These are phyloP conservation scores for Coffea eugenioides DNA, from an alignment of 257 asterid genomes.

Conservation along the genomic window DNA sequence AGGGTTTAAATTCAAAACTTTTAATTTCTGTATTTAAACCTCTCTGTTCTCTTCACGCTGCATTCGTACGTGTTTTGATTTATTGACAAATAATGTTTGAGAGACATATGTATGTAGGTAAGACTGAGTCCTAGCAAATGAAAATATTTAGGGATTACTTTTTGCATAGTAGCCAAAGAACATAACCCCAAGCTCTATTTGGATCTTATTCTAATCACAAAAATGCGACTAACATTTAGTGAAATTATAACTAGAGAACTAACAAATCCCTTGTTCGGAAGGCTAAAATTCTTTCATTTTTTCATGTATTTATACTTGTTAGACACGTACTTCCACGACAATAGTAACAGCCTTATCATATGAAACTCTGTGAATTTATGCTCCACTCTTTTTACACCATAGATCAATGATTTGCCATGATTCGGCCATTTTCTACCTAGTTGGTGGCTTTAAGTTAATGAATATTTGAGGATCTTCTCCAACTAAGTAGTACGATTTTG, in stretches of 20 bases:
- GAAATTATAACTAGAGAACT: background rate
- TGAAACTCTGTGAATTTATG: background rate
- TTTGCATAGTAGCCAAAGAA: background rate
- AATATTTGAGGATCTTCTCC: conserved; percentile 4
- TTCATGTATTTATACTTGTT: background rate
- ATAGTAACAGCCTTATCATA: background rate
- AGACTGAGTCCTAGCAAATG: background rate
- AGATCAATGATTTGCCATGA: background rate
- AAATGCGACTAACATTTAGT: too few species aligned
- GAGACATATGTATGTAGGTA: background rate
- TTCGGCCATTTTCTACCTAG: background rate
- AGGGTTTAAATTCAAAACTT: too few species aligned
- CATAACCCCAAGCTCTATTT: background rate
- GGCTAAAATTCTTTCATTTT: background rate
- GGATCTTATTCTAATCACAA: background rate
- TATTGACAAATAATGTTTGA: background rate
- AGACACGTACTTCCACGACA: background rate
- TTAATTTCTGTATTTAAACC: too few species aligned
- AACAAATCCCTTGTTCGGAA: background rate
- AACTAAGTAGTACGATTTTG: background rate
- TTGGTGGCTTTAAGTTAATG: background rate
- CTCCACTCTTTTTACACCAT: background rate
- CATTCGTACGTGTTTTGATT: too few species aligned
- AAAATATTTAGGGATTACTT: background rate
- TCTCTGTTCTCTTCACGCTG: too few species aligned